Evolutionary conservation across 352 stramenopile species (phyloP).

Genomic region (Pythium plurisporium): DNA sequence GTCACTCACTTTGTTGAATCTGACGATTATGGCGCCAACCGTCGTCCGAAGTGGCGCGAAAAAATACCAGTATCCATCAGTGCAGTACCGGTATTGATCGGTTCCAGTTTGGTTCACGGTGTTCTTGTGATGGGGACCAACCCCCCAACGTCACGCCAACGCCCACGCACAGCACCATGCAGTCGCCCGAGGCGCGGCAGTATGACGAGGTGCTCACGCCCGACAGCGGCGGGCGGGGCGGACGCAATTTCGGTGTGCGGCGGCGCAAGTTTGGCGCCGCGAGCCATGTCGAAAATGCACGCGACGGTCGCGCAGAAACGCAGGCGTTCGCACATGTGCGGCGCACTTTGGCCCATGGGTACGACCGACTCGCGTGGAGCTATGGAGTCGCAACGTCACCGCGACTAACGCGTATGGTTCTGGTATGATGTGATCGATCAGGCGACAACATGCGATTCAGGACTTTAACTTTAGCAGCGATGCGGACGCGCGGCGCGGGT

Average conservation of each 20-base stretch:
- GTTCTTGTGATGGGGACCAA: slow-evolving; percentile 13
- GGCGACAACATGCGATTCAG: background rate
- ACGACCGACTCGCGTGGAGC: background rate
- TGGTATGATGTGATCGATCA: background rate
- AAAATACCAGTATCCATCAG: slow-evolving; percentile 7
- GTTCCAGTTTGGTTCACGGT: background rate
- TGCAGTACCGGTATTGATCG: background rate
- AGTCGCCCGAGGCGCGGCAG: slow-evolving; percentile 10
- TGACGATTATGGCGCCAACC: too few species aligned
- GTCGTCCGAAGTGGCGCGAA: too few species aligned
- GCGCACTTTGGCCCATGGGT: background rate
- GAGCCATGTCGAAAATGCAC: slow-evolving; percentile 12
- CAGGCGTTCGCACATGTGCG: slow-evolving; percentile 7
- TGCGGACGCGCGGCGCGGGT: background rate
- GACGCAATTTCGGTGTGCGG: slow-evolving; percentile 17
- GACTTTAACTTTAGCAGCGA: slow-evolving; percentile 1
- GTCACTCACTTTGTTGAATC: too few species aligned
- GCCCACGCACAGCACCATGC: background rate
- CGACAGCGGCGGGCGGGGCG: slow-evolving; percentile 3
- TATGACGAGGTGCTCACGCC: slow-evolving; percentile 21
- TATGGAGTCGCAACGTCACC: too few species aligned
- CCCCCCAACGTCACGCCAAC: background rate
- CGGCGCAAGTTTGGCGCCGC: slow-evolving; percentile 7
- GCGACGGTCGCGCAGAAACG: slow-evolving; percentile 11
- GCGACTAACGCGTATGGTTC: too few species aligned